Evolutionary conservation across 331 rosid genomes (phyloP).

Genomic region (Erythrophleum ivorense): DNA sequence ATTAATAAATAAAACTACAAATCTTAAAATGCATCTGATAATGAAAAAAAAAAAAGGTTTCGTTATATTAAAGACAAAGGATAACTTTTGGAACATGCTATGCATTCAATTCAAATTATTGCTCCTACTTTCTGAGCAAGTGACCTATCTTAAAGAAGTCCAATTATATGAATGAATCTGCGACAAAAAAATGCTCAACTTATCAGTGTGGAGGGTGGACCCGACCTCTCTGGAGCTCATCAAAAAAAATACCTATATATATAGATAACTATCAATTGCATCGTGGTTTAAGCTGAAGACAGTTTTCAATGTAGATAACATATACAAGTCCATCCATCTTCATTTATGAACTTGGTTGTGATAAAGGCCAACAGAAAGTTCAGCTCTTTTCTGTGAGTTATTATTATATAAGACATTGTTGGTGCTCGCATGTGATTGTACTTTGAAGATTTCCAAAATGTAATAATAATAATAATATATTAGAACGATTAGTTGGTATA

Average conservation of each 20-base stretch:
- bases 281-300: neutral
- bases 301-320: neutral
- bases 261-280: no score
- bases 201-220: no score
- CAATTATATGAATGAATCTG: no score
- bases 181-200: no score
- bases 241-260: no score
- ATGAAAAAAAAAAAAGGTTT: neutral
- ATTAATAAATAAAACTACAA: neutral
- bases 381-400: neutral
- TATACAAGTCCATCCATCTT: neutral
- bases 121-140: neutral
- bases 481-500: no score
- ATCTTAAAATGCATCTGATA: neutral
- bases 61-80: neutral
- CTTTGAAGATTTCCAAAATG: no score
- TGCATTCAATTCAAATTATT: neutral
- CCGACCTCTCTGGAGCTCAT: no score
- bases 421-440: no score
- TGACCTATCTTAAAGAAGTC: neutral
- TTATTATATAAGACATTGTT: neutral
- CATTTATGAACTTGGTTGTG: slow-evolving; percentile 37
- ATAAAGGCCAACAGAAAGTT: slow-evolving; percentile 10
- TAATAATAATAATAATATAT: no score
- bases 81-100: neutral